Evolutionary conservation across 2,329 filamentous ascomycete genomes (phyloP), one percentile per base, ranked within the genome.

Genomic region (Orbilia blumenaviensis): DNA sequence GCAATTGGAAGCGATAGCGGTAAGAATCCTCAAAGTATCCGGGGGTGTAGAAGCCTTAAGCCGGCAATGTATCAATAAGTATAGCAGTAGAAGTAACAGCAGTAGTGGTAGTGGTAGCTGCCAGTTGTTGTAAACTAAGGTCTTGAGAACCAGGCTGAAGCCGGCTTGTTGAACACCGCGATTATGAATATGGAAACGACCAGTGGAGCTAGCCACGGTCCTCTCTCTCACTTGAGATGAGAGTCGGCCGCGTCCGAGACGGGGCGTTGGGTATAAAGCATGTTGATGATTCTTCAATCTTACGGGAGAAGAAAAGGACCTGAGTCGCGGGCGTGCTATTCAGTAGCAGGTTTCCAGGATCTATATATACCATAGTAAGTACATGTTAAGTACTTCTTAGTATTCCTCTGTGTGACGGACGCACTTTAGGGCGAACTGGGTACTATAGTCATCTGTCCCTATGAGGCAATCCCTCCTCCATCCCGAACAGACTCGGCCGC

Each of bases 191-290:
- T 36, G n/a, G 29, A 25, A 56, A 56, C 16, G 16, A 56, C 18
- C 25, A 32, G 29, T 38, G 32, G 52, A 56, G 52, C 52, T 38
- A 67, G 63, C 63, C 63, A 67, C 63, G 14, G 34, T 50, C 36
- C 8, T 34, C 25, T 21, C 41, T 64, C 60, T 74, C 69, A 74
- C 69, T 74, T 74, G 52, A 74, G 62, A 34, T 74, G 69, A 74
- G 52, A 74, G 36, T 66, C 69, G 27, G 69, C 69, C 69, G 69
- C 69, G 69, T 74, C 69, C 27, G 69, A 56, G 61, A 74, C 69
- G 61, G 62, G 42, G 69, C 69, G 34, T 74, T 46, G 52, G 36
- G 52, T 63, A 61, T 74, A 46, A 54, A 48, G 62, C 69, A 74
- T 74, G 61, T 74, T 66, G 69, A 56, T 54, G 42, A 44, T 62